Conservation (phyloP, 257 asterid genomes). For the Scutellaria galericulata region DNA sequence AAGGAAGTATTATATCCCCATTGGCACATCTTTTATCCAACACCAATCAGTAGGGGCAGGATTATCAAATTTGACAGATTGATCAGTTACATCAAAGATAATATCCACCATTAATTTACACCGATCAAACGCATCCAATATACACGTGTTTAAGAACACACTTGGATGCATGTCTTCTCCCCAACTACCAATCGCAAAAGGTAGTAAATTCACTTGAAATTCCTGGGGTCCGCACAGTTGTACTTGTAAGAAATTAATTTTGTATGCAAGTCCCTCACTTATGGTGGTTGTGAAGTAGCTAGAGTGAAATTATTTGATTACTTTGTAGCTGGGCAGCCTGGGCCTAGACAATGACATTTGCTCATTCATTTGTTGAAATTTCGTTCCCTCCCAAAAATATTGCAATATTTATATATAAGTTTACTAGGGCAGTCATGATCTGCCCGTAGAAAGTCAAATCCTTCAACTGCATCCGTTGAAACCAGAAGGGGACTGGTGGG, state of each 20-base stretch:
- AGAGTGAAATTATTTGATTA: not conserved
- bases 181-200: not conserved
- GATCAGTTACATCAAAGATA: not conserved
- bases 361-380: not conserved
- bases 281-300: not conserved
- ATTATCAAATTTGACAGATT: not conserved
- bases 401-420: too few relatives aligned
- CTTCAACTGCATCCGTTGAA: slow-evolving; percentile 31
- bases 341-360: not conserved
- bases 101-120: too few relatives aligned
- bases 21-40: not conserved
- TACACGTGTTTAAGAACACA: not conserved
- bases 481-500: not conserved
- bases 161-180: not conserved
- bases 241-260: slow-evolving; percentile 12
- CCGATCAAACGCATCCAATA: too few relatives aligned
- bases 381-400: too few relatives aligned
- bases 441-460: slow-evolving; percentile 29
- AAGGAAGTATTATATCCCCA: not conserved
- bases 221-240: slow-evolving; percentile 25
- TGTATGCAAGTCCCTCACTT: not conserved
- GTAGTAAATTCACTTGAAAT: not conserved
- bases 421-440: not conserved
- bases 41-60: not conserved
- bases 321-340: not conserved